Percentiles rank a stretch among this genome's conserved stretches.
Conservation (phyloP, 2,329 filamentous ascomycete genomes). For the Allantophomopsis lycopodina region DNA sequence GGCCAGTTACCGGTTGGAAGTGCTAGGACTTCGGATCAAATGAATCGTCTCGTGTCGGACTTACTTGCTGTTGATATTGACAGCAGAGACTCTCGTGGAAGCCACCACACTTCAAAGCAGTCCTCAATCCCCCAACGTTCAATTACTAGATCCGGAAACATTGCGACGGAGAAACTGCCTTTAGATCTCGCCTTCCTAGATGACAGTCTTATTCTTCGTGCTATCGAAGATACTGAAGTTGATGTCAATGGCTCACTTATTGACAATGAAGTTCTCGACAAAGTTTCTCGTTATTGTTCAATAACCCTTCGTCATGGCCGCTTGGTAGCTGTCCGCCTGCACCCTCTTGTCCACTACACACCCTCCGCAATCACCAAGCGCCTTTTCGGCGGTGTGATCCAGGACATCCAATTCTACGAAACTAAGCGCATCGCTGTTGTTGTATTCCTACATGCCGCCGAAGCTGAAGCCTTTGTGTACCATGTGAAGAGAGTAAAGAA, state of each 20-base stretch:
- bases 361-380: conserved; percentile 1
- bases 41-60: too few relatives aligned
- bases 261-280: too few relatives aligned
- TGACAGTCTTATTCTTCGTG: background rate
- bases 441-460: conserved; percentile 1
- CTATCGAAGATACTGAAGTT: background rate
- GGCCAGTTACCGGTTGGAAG: too few relatives aligned
- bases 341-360: conserved; percentile 1
- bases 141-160: too few relatives aligned
- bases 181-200: background rate
- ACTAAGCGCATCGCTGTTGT: conserved; percentile 1
- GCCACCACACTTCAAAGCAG: background rate
- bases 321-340: conserved; percentile 1
- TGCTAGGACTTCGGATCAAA: too few relatives aligned
- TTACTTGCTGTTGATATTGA: too few relatives aligned
- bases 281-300: too few relatives aligned
- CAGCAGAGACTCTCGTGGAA: too few relatives aligned
- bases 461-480: conserved; percentile 1
- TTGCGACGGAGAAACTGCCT: background rate
- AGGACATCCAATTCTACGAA: conserved; percentile 3
- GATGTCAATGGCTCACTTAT: too few relatives aligned
- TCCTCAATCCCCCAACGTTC: background rate
- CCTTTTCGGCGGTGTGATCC: conserved; percentile 2
- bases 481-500: conserved; percentile 1
- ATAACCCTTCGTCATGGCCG: background rate